Percentiles rank a stretch among this genome's conserved stretches.
phyloP scores from a whole-genome alignment of 148 eudicot genomes.

The Camellia sinensis region DNA sequence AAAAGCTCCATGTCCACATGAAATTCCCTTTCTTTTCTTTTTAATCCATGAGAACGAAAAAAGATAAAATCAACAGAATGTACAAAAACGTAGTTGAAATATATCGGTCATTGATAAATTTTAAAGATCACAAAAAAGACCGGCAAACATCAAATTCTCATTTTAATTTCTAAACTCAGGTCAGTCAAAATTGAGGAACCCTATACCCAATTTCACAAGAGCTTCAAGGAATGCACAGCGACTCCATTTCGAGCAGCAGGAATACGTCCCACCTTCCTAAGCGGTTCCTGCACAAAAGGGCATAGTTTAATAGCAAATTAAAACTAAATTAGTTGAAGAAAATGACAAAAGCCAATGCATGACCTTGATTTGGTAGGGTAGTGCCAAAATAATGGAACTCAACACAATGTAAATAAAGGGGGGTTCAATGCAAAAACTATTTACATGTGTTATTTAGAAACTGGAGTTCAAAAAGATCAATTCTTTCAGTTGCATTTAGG shows the following conservation, averaged over 20 bases:
- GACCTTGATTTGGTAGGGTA: too few species aligned
- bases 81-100: too few species aligned
- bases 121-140: background rate
- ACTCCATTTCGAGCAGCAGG: conserved; percentile 74
- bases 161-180: background rate
- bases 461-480: background rate
- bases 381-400: too few species aligned
- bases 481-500: background rate
- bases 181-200: conserved; percentile 24
- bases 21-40: too few species aligned
- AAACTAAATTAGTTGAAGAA: too few species aligned
- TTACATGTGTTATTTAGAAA: background rate
- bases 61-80: too few species aligned
- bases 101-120: too few species aligned
- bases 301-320: background rate
- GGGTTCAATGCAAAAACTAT: background rate
- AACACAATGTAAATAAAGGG: too few species aligned
- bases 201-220: conserved; percentile 32
- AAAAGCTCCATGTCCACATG: too few species aligned
- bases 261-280: conserved; percentile 85
- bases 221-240: conserved; percentile 58
- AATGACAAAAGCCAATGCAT: too few species aligned
- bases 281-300: conserved; percentile 71
- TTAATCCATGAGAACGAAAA: too few species aligned
- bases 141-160: background rate